A percentile compares a stretch with the other conserved stretches of the same genome.
Evolutionary conservation across 2,329 filamentous ascomycete species (phyloP).

Genomic region (Phialophora verrucosa): DNA sequence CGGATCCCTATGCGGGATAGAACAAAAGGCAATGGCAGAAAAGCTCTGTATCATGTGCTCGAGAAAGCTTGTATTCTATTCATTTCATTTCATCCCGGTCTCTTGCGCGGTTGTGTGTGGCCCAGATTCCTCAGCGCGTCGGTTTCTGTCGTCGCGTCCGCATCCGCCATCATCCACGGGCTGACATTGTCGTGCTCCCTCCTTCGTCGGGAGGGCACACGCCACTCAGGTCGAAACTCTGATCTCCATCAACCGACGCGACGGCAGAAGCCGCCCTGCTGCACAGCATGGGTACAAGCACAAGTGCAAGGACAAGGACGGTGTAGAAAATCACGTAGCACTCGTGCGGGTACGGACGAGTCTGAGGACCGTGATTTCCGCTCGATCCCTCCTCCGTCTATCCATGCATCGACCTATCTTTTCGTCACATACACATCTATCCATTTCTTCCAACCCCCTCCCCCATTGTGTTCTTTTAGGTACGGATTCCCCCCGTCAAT

Average conservation of each 20-base stretch:
- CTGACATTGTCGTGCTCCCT: background rate
- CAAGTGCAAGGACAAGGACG: no score
- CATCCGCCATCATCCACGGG: background rate
- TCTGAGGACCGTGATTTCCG: no score
- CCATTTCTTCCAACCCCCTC: background rate
- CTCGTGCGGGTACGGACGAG: no score
- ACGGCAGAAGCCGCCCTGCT: no score
- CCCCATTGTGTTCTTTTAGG: background rate
- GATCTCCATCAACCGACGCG: background rate
- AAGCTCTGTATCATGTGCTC: no score
- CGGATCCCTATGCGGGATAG: background rate
- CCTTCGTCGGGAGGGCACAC: background rate
- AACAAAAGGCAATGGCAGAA: background rate
- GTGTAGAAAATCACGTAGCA: no score
- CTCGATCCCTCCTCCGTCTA: no score
- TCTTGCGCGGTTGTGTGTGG: background rate
- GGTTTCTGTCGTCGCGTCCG: background rate
- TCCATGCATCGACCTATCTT: no score
- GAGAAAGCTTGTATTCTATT: no score
- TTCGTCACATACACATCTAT: background rate
- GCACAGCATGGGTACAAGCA: no score
- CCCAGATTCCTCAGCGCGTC: background rate
- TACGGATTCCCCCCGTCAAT: background rate
- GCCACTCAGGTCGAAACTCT: conserved; percentile 2
- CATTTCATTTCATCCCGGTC: no score